Conservation (phyloP, 345 rosid species). For the Salix koriyanagi region DNA sequence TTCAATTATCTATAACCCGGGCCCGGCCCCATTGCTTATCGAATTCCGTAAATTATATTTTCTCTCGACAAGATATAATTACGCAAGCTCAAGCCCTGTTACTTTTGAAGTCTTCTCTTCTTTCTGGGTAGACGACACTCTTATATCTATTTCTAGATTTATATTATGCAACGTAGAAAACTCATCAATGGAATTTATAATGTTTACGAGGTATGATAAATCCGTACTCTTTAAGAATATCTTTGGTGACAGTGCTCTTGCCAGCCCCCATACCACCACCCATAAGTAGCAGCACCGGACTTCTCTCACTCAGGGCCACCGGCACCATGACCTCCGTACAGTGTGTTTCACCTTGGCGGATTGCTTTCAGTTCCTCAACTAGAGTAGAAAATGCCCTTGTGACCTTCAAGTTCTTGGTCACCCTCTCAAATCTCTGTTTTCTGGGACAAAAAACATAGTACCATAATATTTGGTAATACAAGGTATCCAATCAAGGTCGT, state of each 20-base stretch:
- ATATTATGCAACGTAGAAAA: no score
- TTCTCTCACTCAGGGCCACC: constrained; percentile 69
- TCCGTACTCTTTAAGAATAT: constrained; percentile 77
- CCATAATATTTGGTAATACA: not conserved
- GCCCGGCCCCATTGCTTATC: no score
- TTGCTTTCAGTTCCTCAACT: constrained; percentile 90
- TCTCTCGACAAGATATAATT: no score
- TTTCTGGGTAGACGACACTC: no score
- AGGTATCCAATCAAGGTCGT: no score
- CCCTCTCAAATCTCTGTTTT: constrained; percentile 79
- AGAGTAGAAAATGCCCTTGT: constrained; percentile 70
- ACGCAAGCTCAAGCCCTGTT: no score
- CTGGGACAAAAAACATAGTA: constrained; percentile 21
- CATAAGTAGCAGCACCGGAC: constrained; percentile 89
- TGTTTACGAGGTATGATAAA: no score
- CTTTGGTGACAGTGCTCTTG: constrained; percentile 92
- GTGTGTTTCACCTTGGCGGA: constrained; percentile 55
- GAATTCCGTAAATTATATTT: no score
- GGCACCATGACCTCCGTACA: constrained; percentile 91
- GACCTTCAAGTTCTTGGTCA: constrained; percentile 71
- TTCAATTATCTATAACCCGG: no score
- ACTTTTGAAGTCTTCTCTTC: no score
- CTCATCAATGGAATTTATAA: no score
- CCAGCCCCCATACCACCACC: constrained; percentile 99
- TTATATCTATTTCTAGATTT: no score